Evolutionary conservation across 1,139 yeast genomes (phyloP).

Genomic region (Yamadazyma aaseri): DNA sequence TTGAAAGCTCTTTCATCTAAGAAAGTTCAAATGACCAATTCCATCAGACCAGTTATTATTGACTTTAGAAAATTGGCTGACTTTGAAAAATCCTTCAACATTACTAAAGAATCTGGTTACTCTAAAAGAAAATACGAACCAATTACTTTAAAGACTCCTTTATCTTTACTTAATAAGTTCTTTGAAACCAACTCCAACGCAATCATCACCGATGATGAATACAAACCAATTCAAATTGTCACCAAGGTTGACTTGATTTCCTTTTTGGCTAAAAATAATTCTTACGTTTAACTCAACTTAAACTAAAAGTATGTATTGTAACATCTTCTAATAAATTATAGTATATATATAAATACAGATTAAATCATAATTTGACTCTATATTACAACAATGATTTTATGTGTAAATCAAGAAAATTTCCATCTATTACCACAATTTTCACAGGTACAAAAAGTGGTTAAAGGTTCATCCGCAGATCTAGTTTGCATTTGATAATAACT

Average conservation of each 20-base stretch:
- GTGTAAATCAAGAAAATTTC: conserved; percentile 66
- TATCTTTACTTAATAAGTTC: conserved; percentile 70
- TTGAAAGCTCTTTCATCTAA: conserved; percentile 67
- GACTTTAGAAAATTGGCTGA: conserved; percentile 75
- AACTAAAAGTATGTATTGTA: conserved; percentile 1
- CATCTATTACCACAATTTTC: conserved; percentile 97
- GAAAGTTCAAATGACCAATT: conserved; percentile 57
- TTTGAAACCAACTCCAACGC: conserved; percentile 89
- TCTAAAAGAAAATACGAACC: conserved; percentile 66
- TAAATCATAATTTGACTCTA: conserved; percentile 4
- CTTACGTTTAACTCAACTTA: conserved; percentile 13
- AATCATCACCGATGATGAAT: conserved; percentile 69
- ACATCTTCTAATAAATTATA: background rate
- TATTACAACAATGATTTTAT: conserved; percentile 4
- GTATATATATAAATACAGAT: conserved; percentile 4
- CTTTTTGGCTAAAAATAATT: conserved; percentile 36
- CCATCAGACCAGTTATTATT: conserved; percentile 62
- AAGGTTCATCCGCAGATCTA: conserved; percentile 97
- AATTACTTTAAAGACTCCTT: conserved; percentile 67
- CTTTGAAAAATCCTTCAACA: conserved; percentile 65
- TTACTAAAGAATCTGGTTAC: conserved; percentile 57
- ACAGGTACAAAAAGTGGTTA: conserved; percentile 96
- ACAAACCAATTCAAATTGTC: conserved; percentile 79
- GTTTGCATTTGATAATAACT: conserved; percentile 98
- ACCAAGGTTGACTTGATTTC: conserved; percentile 84